These are phyloP conservation scores for Paspalum vaginatum DNA, from an alignment of 176 grass and related monocot species.

Conservation along the genomic window DNA sequence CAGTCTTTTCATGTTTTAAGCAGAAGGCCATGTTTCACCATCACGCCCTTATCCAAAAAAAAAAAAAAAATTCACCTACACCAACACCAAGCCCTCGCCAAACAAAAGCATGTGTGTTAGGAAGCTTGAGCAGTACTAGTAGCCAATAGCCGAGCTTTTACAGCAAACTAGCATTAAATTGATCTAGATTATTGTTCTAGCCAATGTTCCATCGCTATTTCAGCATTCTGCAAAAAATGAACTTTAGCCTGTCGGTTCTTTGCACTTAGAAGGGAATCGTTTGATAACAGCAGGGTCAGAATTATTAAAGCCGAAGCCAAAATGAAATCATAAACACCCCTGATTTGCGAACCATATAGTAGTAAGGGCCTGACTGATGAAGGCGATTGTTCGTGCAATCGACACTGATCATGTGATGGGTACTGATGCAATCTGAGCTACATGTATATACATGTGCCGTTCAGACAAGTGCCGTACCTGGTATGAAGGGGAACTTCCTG, in stretches of 20 bases:
- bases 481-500: slow-evolving; percentile 58
- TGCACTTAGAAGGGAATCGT: background rate
- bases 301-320: background rate
- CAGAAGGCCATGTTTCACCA: background rate
- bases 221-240: background rate
- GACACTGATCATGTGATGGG: background rate
- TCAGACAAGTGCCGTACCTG: slow-evolving; percentile 34
- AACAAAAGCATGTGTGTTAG: too few species aligned
- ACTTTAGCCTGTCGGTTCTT: background rate
- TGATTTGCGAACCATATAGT: background rate
- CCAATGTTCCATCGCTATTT: background rate
- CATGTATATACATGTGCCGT: background rate
- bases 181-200: background rate
- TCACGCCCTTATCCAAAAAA: too few species aligned
- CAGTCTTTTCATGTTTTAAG: background rate
- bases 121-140: background rate
- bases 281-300: background rate
- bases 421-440: background rate
- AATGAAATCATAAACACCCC: background rate
- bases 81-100: too few species aligned
- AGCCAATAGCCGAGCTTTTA: background rate
- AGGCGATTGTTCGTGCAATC: background rate
- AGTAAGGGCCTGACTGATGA: too few species aligned
- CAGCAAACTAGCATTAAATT: background rate
- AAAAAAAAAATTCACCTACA: background rate